Evolutionary conservation across 108 stramenopile genomes (phyloP), one percentile per base, ranked within the genome.

Genomic region (Nitzschia sp.): DNA sequence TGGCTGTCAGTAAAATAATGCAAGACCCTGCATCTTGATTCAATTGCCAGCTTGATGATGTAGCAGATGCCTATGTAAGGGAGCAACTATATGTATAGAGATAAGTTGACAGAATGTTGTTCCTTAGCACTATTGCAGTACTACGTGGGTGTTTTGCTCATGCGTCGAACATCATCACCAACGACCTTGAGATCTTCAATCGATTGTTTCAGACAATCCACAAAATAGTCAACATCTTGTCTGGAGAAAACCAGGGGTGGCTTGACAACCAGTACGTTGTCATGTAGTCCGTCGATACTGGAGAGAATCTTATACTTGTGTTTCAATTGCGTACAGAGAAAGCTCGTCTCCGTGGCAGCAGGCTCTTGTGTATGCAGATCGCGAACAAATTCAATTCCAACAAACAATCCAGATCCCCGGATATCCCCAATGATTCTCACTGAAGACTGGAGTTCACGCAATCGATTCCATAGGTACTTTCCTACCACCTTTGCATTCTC

Each of bases 221-320:
- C 73, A 75, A 96, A 90, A 37, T 71, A 65, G 34, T 85, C 80
- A 11, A 77, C 94, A 68, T 95, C 86, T 26, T 75, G 68, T 70
- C 80, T 75, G 24, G 76, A 76, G 79, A 98, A 98, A n/a, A 78
- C 80, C 80, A 98, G 60, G 0, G 98, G 98, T 10, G 98, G 98
- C 82, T 98, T 98, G 42, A 98, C 73, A 10, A 94, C 92, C 29
- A 98, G 51, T 0, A 97, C 96, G 69, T 97, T 98, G 38, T 91
- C 87, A 64, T 86, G 51, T 8, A 78, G 78, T 14, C 96, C 98
- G 78, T 98, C 98, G 24, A 92, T 83, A 57, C 85, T 87, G 11
- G 93, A 91, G 53, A 96, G 70, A 20, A 97, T 75, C 11, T 70
- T 51, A 51, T 90, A 83, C 68, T 87, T 79, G 57, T 86, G 76